phyloP scores from a whole-genome alignment of 345 rosid genomes.

The Aegle marmelos region DNA sequence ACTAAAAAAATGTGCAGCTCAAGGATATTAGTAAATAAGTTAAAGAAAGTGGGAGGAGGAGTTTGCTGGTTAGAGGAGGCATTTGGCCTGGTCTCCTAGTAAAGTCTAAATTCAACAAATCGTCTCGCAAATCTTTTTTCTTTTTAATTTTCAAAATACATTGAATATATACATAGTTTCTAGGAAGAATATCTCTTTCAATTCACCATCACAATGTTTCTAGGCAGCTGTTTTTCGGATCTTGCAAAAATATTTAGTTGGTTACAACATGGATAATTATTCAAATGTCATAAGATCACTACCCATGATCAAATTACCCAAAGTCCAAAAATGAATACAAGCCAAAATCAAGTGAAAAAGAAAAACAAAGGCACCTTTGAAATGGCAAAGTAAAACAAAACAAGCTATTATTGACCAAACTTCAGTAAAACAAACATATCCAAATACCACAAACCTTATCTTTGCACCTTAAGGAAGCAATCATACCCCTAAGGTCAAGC shows the following conservation, averaged over 20 bases:
- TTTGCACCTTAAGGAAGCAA: constrained; percentile 13
- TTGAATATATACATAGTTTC: neutral
- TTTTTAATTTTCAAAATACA: neutral
- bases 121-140: no score
- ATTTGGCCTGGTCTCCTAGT: no score
- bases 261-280: neutral
- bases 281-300: neutral
- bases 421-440: neutral
- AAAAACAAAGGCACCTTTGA: neutral
- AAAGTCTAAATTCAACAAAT: no score
- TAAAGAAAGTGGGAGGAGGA: no score
- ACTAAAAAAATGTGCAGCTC: neutral
- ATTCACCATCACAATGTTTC: neutral
- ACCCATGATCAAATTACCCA: neutral
- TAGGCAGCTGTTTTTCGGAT: neutral
- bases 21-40: neutral
- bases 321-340: neutral
- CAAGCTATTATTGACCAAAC: neutral
- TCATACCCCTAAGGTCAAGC: constrained; percentile 24
- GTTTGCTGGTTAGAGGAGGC: no score
- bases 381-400: neutral
- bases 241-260: neutral
- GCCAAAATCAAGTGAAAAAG: neutral
- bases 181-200: neutral
- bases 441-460: neutral